A percentile compares a stretch with the other conserved stretches of the same genome.
These are phyloP conservation scores for Phytophthora pisi DNA, from an alignment of 352 stramenopile genomes.

Conservation along the genomic window DNA sequence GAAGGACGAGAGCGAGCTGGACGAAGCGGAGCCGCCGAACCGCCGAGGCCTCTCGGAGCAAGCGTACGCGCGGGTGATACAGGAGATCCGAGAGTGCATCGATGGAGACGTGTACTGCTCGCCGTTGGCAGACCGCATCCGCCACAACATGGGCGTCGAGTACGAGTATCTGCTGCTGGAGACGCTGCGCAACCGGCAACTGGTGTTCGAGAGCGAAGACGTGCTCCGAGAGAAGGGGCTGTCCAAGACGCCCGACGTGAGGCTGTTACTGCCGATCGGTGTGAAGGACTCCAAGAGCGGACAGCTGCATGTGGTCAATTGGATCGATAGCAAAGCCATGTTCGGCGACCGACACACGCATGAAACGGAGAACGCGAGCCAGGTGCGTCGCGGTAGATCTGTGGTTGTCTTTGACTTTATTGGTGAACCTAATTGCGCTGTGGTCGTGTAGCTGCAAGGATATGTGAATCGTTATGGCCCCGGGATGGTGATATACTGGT, in stretches of 20 bases:
- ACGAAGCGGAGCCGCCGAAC: slow-evolving; percentile 6
- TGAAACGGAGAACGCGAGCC: slow-evolving; percentile 74
- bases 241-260: slow-evolving; percentile 89
- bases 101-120: slow-evolving; percentile 78
- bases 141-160: slow-evolving; percentile 81
- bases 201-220: slow-evolving; percentile 88
- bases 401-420: not conserved
- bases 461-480: slow-evolving; percentile 86
- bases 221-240: slow-evolving; percentile 76
- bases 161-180: slow-evolving; percentile 87
- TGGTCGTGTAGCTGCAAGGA: slow-evolving; percentile 54
- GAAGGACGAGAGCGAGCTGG: slow-evolving; percentile 28
- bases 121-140: slow-evolving; percentile 73
- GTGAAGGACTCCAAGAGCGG: slow-evolving; percentile 50
- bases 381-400: slow-evolving; percentile 30
- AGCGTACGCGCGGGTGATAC: slow-evolving; percentile 36
- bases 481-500: slow-evolving; percentile 92
- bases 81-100: slow-evolving; percentile 68
- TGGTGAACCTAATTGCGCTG: not conserved
- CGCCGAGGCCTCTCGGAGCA: slow-evolving; percentile 31
- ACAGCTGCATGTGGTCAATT: slow-evolving; percentile 74
- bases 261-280: slow-evolving; percentile 78
- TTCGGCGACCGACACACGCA: slow-evolving; percentile 84
- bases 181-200: slow-evolving; percentile 66
- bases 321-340: slow-evolving; percentile 93